A percentile compares a stretch with the other conserved stretches of the same genome.
Conservation (phyloP, 495 filamentous ascomycete genomes). For the Rhizodiscina lignyota region DNA sequence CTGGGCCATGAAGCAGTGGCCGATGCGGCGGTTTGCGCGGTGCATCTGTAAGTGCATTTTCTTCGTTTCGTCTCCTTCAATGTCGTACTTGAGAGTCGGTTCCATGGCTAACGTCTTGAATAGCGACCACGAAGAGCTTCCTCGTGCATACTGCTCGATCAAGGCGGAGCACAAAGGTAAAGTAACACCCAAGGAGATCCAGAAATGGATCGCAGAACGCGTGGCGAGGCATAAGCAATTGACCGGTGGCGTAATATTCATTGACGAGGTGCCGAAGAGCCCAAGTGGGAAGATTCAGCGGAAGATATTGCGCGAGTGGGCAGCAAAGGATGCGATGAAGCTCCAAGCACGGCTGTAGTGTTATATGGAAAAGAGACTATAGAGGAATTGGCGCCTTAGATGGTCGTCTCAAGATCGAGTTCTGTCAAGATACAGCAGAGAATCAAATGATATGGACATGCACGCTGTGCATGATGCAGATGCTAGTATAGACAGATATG, state of each 20-base stretch:
- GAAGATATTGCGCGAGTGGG: constrained; percentile 23
- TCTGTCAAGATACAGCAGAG: no score
- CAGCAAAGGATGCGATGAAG: constrained; percentile 19
- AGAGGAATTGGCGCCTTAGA: no score
- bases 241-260: constrained; percentile 20
- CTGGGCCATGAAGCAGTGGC: constrained; percentile 23
- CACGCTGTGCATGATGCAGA: no score
- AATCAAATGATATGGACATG: no score
- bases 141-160: constrained; percentile 18
- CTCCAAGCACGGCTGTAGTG: no score
- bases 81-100: background rate
- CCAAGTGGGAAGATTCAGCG: constrained; percentile 29
- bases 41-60: constrained; percentile 8
- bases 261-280: constrained; percentile 18
- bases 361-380: no score
- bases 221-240: constrained; percentile 24
- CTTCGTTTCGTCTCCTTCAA: background rate
- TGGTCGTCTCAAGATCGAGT: no score
- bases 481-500: no score
- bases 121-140: constrained; percentile 22
- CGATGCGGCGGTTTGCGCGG: constrained; percentile 27
- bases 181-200: constrained; percentile 14
- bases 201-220: constrained; percentile 14
- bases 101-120: background rate
- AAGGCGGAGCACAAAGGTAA: constrained; percentile 11